Evolutionary conservation across 306 rosid genomes (phyloP), one percentile per base, ranked within the genome.

Genomic region (Delonix regia): DNA sequence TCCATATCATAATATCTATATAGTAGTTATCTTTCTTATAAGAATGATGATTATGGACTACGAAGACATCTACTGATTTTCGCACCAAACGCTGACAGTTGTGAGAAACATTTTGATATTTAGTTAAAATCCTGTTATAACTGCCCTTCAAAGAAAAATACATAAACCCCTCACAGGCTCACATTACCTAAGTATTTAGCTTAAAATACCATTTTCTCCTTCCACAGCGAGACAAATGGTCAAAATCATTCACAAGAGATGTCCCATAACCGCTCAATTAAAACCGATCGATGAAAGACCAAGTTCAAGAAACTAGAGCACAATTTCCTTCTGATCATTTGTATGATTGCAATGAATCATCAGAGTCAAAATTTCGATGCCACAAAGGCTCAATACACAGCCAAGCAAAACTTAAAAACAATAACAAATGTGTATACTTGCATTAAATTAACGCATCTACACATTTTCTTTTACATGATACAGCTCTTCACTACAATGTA

Each of bases 401-500:
- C 62, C 82, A 72, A 47, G 52, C 64, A 69, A 48, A 66, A 19
- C 76, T 71, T 72, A 21, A 25, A 69, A 68, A 6, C 80, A 76
- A 65, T 66, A 61, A 16, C 44, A 68, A 74, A 74, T 70, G 72
- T 33, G 62, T 73, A 75, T 41, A 62, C 27, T 65, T 33, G 71
- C 33, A 73, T 82, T 80, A 73, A 85, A 78, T 82, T 53, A 83
- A 77, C 42, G 74, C 78, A 80, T 77, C 83, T 81, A 83, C 82
- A 77, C 61, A 65, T 51, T 64, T 76, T 74, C 82, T 59, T 61
- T 52, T 62, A 75, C 66, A 80, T 65, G 74, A 74, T 39, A 52
- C 78, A 65, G 42, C 69, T 47, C 78, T 71, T 73, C 44, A 61
- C 83, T 80, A 83, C 86, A 78, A 83, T 85, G 83, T 83, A 88